Evolutionary conservation across 2,329 filamentous ascomycete genomes (phyloP), one percentile per base, ranked within the genome.

Genomic region (Blumeriella jaapii): DNA sequence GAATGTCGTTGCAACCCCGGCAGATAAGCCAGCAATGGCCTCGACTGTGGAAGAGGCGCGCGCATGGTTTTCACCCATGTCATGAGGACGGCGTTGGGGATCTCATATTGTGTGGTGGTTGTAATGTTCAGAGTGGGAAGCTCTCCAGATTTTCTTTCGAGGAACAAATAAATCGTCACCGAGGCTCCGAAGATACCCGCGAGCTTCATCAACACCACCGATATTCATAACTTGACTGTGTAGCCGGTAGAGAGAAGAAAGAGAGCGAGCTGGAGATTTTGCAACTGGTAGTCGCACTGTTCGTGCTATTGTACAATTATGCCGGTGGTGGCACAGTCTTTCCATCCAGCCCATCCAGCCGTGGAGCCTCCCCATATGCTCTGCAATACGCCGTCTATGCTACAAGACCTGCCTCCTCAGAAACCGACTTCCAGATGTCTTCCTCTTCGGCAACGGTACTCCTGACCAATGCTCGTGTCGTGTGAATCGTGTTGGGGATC

Each of bases 21-120:
- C 91, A 46, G 80, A 82, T 59, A 98, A 80, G 50, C 91, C 91
- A 42, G 91, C 85, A 57, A 87, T 68, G 54, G 81, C 80, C 70
- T 96, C 91, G 60, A 95, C 73, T 51, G 82, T 84, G 61, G 82
- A 75, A 54, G 81, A 79, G 55, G 81, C 65, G 61, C 69, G 73
- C 63, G 63, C 71, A 54, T 56, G 52, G 41, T 54, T 53, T 38
- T 57, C 51, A 44, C 38, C 53, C 54, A 57, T 57, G 38, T 53
- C 54, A 56, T 56, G 45, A 38, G 48, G 42, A 39, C 43, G 31
- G 23, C 13, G 29, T 38, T 40, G 24, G 20, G 32, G 18, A 47
- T 47, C 26, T 43, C 42, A 46, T 47, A 29, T 37, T 40, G 40
- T 10, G 31, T n/a, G 6, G 33, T 35, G 39, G 37, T 42, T 42